Evolutionary conservation across 2,329 filamentous ascomycete species (phyloP).

Genomic region (Trichoderma aggressivum): DNA sequence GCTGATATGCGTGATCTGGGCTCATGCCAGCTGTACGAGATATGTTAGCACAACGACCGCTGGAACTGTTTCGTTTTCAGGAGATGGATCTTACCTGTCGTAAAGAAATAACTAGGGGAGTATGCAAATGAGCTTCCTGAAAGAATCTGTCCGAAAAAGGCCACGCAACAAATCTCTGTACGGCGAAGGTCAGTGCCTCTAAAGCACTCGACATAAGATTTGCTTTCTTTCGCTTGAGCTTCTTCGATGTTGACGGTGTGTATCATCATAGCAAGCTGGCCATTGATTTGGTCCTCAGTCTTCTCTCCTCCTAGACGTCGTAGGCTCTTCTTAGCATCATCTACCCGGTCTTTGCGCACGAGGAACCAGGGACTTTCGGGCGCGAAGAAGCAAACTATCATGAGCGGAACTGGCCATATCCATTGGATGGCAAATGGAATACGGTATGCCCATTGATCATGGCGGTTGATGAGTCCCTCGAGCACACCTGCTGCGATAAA

Average conservation of each 20-base stretch:
- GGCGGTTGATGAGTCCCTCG: constrained; percentile 27
- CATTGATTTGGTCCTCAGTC: constrained; percentile 4
- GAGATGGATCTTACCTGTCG: neutral
- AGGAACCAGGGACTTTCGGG: constrained; percentile 37
- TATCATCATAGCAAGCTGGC: constrained; percentile 38
- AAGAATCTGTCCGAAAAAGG: constrained; percentile 7
- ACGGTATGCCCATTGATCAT: constrained; percentile 43
- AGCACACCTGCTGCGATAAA: constrained; percentile 38
- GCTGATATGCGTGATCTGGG: constrained; percentile 29
- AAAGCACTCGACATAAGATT: constrained; percentile 44
- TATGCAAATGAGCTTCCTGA: constrained; percentile 29
- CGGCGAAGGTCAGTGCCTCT: constrained; percentile 43
- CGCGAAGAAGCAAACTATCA: constrained; percentile 26
- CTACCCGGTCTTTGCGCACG: constrained; percentile 35
- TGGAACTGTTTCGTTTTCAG: neutral
- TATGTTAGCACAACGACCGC: neutral
- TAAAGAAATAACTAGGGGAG: constrained; percentile 39
- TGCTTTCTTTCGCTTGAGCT: constrained; percentile 33
- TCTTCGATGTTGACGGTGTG: constrained; percentile 44
- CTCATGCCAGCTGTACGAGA: constrained; percentile 31
- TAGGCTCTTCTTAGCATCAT: constrained; percentile 27
- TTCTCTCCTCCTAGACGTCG: constrained; percentile 28
- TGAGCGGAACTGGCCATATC: constrained; percentile 24
- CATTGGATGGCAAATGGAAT: constrained; percentile 32
- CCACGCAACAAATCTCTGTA: constrained; percentile 47